Percentiles rank a stretch among this genome's conserved stretches.
phyloP scores from a whole-genome alignment of 2,329 filamentous ascomycete genomes.

The Ceratocystiopsis sp. region DNA sequence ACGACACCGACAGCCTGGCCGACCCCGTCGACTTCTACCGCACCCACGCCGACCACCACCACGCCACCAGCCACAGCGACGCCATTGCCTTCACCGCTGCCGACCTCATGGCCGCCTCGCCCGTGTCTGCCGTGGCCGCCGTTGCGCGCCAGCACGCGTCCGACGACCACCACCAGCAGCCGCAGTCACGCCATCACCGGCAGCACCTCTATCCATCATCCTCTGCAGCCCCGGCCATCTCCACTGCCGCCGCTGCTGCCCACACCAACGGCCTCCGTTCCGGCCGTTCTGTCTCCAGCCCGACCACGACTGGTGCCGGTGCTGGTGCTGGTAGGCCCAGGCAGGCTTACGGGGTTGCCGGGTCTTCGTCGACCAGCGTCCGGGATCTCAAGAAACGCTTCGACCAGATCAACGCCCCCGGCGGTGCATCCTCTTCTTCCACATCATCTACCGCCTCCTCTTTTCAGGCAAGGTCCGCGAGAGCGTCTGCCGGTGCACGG shows the following conservation, averaged over 20 bases:
- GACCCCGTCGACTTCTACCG: slow-evolving; percentile 10
- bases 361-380: slow-evolving; percentile 38
- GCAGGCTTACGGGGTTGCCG: background rate
- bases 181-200: background rate
- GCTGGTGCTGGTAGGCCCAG: background rate
- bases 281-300: slow-evolving; percentile 38
- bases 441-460: slow-evolving; percentile 11
- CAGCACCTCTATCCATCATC: background rate
- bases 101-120: slow-evolving; percentile 23
- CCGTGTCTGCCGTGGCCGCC: slow-evolving; percentile 21
- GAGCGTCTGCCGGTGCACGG: too few species aligned
- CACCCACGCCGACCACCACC: slow-evolving; percentile 3
- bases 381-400: slow-evolving; percentile 68
- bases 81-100: slow-evolving; percentile 2
- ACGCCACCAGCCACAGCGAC: background rate
- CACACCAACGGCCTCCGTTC: slow-evolving; percentile 24
- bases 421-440: slow-evolving; percentile 11
- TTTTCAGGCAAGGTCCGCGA: background rate
- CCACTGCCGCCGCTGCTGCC: slow-evolving; percentile 19
- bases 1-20: slow-evolving; percentile 7
- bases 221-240: slow-evolving; percentile 21
- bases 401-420: slow-evolving; percentile 35
- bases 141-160: slow-evolving; percentile 15
- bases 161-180: slow-evolving; percentile 10
- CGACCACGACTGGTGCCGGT: slow-evolving; percentile 10